These are phyloP conservation scores for Wickerhamiella azyma DNA, from an alignment of 805 yeast species.

Conservation along the genomic window DNA sequence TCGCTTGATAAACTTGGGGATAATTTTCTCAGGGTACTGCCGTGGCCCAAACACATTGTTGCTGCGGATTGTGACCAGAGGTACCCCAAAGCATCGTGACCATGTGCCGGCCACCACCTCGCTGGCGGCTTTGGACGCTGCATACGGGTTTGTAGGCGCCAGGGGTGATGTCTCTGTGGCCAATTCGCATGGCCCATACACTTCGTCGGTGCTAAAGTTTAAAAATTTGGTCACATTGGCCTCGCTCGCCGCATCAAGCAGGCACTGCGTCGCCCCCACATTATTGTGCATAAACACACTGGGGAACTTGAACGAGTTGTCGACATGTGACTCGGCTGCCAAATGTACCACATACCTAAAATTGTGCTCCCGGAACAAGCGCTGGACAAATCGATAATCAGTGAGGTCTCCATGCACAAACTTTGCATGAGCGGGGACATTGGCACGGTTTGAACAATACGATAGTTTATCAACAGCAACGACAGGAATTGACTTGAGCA, in stretches of 20 bases:
- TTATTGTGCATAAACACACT: constrained; percentile 31
- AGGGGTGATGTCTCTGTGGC: constrained; percentile 27
- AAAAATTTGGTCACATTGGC: too few species aligned
- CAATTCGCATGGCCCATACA: constrained; percentile 36
- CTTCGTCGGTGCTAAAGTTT: constrained; percentile 48
- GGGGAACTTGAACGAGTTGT: constrained; percentile 36
- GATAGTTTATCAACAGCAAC: constrained; percentile 35
- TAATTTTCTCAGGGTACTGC: constrained; percentile 42
- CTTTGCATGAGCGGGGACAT: constrained; percentile 18
- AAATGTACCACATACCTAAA: constrained; percentile 33
- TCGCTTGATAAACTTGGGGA: constrained; percentile 26
- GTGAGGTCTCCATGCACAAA: constrained; percentile 29
- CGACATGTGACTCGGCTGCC: constrained; percentile 47
- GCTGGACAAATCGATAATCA: constrained; percentile 18
- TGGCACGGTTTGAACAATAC: constrained; percentile 31
- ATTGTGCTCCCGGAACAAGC: constrained; percentile 15
- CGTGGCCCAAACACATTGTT: constrained; percentile 42
- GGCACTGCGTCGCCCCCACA: too few species aligned
- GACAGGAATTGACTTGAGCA: constrained; percentile 27
- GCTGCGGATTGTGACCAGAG: constrained; percentile 32
- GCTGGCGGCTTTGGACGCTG: constrained; percentile 43
- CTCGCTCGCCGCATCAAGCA: too few species aligned
- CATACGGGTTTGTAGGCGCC: constrained; percentile 43
- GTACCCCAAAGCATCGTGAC: constrained; percentile 30
- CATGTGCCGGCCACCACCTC: constrained; percentile 38